Percentiles rank a stretch among this genome's conserved stretches.
Conservation (phyloP, 2,329 filamentous ascomycete genomes). For the Dactylonectria macrodidyma region DNA sequence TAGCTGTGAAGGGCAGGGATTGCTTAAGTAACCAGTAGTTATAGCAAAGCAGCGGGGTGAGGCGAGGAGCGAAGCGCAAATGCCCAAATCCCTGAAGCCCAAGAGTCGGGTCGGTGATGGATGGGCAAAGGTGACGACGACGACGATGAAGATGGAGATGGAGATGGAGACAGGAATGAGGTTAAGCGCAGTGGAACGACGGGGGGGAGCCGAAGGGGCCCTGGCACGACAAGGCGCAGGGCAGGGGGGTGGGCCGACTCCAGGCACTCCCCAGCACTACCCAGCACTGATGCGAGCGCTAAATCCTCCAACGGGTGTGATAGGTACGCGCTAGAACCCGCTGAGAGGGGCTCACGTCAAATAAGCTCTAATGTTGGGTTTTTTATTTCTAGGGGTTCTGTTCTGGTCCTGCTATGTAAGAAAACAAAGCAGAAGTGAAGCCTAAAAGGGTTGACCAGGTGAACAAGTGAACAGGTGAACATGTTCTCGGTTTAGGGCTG, state of each 20-base stretch:
- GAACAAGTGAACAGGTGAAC: too few species aligned
- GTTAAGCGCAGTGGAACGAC: conserved; percentile 4
- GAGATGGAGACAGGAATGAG: not conserved
- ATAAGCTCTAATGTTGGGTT: too few species aligned
- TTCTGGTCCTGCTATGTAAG: too few species aligned
- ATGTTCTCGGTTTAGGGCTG: too few species aligned
- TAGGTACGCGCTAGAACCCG: not conserved
- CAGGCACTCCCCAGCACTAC: not conserved
- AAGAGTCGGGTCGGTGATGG: not conserved
- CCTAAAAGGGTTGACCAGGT: too few species aligned
- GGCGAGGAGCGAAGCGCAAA: not conserved
- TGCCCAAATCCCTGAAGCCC: not conserved
- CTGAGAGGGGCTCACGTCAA: not conserved
- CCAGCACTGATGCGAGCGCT: conserved; percentile 3
- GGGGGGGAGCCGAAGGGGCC: not conserved
- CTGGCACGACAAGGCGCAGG: not conserved
- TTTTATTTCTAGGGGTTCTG: too few species aligned
- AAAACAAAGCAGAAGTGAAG: too few species aligned
- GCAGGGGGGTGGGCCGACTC: not conserved
- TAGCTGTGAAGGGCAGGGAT: conserved; percentile 3
- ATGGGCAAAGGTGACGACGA: not conserved
- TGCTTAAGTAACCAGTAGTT: not conserved
- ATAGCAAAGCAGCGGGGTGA: not conserved
- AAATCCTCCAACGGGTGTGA: not conserved
- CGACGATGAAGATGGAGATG: not conserved